phyloP scores from a whole-genome alignment of 2,329 filamentous ascomycete species.

The Nakataea oryzae region DNA sequence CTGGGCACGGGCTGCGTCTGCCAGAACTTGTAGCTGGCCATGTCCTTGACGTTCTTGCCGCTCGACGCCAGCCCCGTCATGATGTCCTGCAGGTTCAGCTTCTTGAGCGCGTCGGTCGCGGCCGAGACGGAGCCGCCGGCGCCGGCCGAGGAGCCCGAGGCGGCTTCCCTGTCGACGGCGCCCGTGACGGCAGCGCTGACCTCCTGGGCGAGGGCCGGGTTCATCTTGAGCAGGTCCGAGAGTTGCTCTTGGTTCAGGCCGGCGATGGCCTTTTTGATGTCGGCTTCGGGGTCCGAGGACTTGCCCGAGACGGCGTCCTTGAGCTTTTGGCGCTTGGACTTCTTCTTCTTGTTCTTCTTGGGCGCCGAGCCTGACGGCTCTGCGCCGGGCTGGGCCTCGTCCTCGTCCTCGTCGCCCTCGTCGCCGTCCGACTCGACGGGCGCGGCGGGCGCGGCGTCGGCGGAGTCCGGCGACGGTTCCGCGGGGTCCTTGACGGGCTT shows the following conservation, averaged over 20 bases:
- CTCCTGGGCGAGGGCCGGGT: constrained; percentile 62
- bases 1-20: constrained; percentile 89
- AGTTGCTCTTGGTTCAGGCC: constrained; percentile 46
- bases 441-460: constrained; percentile 20
- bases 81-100: constrained; percentile 58
- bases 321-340: constrained; percentile 54
- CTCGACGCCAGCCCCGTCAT: constrained; percentile 66
- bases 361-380: constrained; percentile 15
- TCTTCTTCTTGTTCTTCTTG: constrained; percentile 53
- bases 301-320: constrained; percentile 31
- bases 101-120: constrained; percentile 44
- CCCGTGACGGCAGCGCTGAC: constrained; percentile 17
- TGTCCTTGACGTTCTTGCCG: constrained; percentile 88
- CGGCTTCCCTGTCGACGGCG: constrained; percentile 11
- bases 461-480: constrained; percentile 24
- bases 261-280: constrained; percentile 39
- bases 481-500: constrained; percentile 46
- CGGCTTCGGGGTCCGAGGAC: constrained; percentile 23
- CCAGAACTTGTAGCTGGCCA: constrained; percentile 98
- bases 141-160: constrained; percentile 10
- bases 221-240: constrained; percentile 57
- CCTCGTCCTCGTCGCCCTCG: constrained; percentile 33
- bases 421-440: constrained; percentile 33
- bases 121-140: constrained; percentile 22
- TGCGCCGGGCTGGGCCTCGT: constrained; percentile 15